Conservation (phyloP, 2,329 filamentous ascomycete species). For the Cryphonectria japonica region DNA sequence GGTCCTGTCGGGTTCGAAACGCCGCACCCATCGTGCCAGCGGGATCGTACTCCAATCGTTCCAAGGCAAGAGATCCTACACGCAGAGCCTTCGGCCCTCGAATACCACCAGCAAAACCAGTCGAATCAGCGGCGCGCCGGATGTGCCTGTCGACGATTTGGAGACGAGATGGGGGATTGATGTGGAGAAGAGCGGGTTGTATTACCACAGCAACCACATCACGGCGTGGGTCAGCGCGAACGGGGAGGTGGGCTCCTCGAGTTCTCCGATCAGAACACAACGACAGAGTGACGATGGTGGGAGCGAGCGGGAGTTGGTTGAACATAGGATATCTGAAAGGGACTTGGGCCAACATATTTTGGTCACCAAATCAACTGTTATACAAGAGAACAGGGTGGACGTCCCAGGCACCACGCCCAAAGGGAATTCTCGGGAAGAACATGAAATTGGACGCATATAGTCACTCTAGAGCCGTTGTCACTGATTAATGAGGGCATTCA, state of each 20-base stretch:
- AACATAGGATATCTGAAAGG: background rate
- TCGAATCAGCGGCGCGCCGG: background rate
- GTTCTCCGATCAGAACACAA: slow-evolving; percentile 3
- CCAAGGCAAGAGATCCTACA: background rate
- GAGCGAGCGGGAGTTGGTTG: background rate
- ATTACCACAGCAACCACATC: slow-evolving; percentile 23
- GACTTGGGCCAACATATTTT: slow-evolving; percentile 12
- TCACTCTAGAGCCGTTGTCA: background rate
- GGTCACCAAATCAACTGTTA: slow-evolving; percentile 1
- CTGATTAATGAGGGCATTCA: background rate
- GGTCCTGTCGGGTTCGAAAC: background rate
- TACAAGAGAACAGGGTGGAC: slow-evolving; percentile 1
- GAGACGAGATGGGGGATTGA: slow-evolving; percentile 23
- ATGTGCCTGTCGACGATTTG: background rate
- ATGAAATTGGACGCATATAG: background rate
- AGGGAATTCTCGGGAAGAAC: background rate
- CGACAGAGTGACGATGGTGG: background rate
- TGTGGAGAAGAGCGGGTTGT: slow-evolving; percentile 10
- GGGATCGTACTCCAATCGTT: slow-evolving; percentile 10
- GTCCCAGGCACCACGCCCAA: background rate
- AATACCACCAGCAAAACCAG: slow-evolving; percentile 12
- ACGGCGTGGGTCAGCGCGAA: slow-evolving; percentile 26
- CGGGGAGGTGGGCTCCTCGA: background rate
- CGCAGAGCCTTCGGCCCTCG: background rate
- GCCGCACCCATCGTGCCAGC: slow-evolving; percentile 2